These are phyloP conservation scores for Monosporozyma aerobia DNA, from an alignment of 805 yeast species.

Conservation along the genomic window DNA sequence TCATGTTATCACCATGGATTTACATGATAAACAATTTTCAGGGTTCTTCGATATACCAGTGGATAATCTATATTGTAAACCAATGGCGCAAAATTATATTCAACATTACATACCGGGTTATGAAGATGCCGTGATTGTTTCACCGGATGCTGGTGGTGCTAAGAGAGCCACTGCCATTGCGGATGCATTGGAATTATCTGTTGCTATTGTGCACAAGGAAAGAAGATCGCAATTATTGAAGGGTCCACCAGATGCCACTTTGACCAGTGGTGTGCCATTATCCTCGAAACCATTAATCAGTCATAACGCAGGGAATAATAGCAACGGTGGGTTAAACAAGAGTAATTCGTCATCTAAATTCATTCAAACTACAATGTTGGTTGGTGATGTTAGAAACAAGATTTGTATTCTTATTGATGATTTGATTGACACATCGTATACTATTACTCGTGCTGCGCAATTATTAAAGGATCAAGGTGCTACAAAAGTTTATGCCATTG, in stretches of 20 bases:
- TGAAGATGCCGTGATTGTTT: slow-evolving; percentile 79
- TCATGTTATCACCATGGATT: slow-evolving; percentile 93
- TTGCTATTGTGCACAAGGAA: slow-evolving; percentile 94
- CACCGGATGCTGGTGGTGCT: slow-evolving; percentile 99
- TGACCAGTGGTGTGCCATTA: slow-evolving; percentile 22
- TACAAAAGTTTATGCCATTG: slow-evolving; percentile 69
- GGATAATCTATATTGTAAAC: slow-evolving; percentile 85
- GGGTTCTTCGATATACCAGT: slow-evolving; percentile 96
- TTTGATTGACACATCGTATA: slow-evolving; percentile 84
- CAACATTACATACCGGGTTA: slow-evolving; percentile 67
- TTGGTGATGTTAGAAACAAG: slow-evolving; percentile 83
- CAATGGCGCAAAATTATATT: slow-evolving; percentile 79
- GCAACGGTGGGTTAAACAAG: background rate
- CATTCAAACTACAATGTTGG: slow-evolving; percentile 85
- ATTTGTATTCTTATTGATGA: slow-evolving; percentile 91
- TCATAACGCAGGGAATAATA: background rate
- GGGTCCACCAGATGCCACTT: slow-evolving; percentile 29
- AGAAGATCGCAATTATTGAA: slow-evolving; percentile 44
- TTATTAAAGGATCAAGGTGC: slow-evolving; percentile 92
- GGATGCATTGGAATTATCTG: slow-evolving; percentile 76
- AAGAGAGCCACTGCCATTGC: slow-evolving; percentile 93
- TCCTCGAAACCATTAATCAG: slow-evolving; percentile 3
- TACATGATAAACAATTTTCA: slow-evolving; percentile 96
- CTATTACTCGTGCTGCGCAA: slow-evolving; percentile 87
- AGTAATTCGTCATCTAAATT: slow-evolving; percentile 13